Base-by-base conservation (phyloP, 2,329 filamentous ascomycete species). In the Myriosclerotinia curreyana region DNA sequence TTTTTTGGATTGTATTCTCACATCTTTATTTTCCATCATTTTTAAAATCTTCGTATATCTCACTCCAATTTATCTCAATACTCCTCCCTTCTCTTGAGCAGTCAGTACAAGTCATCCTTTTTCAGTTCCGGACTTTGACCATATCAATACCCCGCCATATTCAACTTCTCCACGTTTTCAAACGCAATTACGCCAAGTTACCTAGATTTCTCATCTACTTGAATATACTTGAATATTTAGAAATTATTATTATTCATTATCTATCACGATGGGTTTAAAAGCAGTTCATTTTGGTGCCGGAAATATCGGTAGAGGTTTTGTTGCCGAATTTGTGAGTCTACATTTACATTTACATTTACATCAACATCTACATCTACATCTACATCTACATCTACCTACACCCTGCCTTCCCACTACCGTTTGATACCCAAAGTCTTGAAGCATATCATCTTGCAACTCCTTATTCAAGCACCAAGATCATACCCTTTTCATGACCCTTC, bases 221-320 rank as follows among this genome's bases (percentile, higher is more conserved):
- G n/a, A n/a, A n/a, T 15, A 20, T 8, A 31, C n/a, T 6, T 25
- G n/a, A 12, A 42, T 8, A 17, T n/a, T 36, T 38, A 8, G 9
- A 49, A 17, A 42, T 5, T 36, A 17, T 56, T 36, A 17, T 56
- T n/a, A 9, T 15, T 63, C 55, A 36, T n/a, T 17, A 59, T 40
- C 17, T 22, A 48, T 63, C 61, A 69, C 36, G 11, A 71, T 69
- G 66, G 65, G 62, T 56, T 86, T 86, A 76, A 91, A 89, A 76
- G 90, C 90, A 70, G 85, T 94, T 76, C 91, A 94, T 79, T 94
- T 95, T 72, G 91, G 91, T 70, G 90, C 90, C 73, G 91, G 91
- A 75, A 94, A 94, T 78, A 94, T 95, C 75, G 91, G 88, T 51
- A 42, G 74, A 67, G 74, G 74, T 15, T 75, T 75, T 55, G 74